Base-by-base conservation (phyloP, 78 protist genomes). In the Dictyostelium firmibasis region DNA sequence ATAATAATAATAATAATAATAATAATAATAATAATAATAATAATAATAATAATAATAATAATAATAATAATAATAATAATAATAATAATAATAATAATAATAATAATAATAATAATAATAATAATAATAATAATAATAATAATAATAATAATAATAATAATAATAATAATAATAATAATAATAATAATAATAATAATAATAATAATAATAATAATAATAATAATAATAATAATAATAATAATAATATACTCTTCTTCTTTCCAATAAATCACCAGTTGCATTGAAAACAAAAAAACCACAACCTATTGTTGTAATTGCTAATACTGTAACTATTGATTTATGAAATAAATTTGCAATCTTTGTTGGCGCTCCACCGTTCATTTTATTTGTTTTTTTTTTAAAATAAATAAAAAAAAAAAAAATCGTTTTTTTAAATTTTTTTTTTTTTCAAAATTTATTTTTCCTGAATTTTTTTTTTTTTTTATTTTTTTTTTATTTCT, bases 301-400 rank as follows among this genome's bases (percentile, higher is more conserved):
- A 5, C 27, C 3, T 7, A 44, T 0, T 20, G 75, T 14, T 16
- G 33, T 81, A 8, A 44, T n/a, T 18, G 74, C 86, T 8, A 81
- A 57, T n/a, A 29, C 86, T 43, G 86, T 20, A n/a, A 81, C 86
- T 20, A 81, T 23, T 33, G 86, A 43, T 81, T 81, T 81, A 81
- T 81, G 86, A 53, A 81, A 6, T 20, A 81, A 10, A 53, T 53
- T 81, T 11, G 86, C 86, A 27, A 81, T 25, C 35, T 53, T 44
- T 14, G 50, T 78, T 43, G 84, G 33, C 25, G 64, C 84, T 18
- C 38, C 64, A 10, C 36, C 79, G 41, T 33, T 33, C 36, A 33
- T 27, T 33, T 27, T 72, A 72, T 72, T 72, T 72, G 79, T 33
- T 5, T 72, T 31, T 11, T 31, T 25, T 27, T n/a, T 11, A 70